Evolutionary conservation across 2,329 filamentous ascomycete species (phyloP), one percentile per base, ranked within the genome.

Genomic region (Calonectria honghensis): DNA sequence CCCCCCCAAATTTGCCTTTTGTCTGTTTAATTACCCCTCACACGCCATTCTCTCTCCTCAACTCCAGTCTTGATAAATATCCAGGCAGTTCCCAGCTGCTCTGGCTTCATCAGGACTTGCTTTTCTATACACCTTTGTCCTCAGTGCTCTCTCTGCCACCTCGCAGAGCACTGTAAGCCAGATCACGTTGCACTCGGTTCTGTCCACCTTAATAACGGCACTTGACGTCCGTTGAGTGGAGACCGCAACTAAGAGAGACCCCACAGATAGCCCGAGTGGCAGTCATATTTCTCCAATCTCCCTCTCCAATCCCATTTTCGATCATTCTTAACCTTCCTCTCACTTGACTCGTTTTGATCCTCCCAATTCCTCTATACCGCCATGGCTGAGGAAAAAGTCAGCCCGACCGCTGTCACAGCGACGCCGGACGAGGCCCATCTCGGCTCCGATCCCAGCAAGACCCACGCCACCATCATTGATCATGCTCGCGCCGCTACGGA

Each of bases 401-500:
- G 63, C 18, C 70, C 77, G 52, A 76, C 75, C 70, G 75, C 65
- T 64, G 68, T 75, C 51, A 73, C 69, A 45, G 77, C 79, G 67
- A 65, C 69, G 61, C 61, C 68, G 64, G 70, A 31, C n/a, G 57
- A 61, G 32, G 32, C 57, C 35, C 57, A 61, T 45, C 35, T 48
- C 18, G 63, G 64, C 48, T 50, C 73, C 24, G 54, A 74, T 31
- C 76, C 77, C 24, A 76, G 76, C 78, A 80, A 84, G 74, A 74
- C 75, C 31, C 83, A 83, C 66, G 73, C 68, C 52, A 78, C 74
- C 68, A 74, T 85, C 75, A 82, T 86, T 72, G 81, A 85, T 31
- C 79, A 83, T 73, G 85, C 85, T 27, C 82, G 83, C 61, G 74
- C 82, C 37, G 91, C 91, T 20, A 88, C 90, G 35, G 88, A 91